Base-by-base conservation (phyloP, 2,329 filamentous ascomycete genomes). In the Corinectria fuckeliana region DNA sequence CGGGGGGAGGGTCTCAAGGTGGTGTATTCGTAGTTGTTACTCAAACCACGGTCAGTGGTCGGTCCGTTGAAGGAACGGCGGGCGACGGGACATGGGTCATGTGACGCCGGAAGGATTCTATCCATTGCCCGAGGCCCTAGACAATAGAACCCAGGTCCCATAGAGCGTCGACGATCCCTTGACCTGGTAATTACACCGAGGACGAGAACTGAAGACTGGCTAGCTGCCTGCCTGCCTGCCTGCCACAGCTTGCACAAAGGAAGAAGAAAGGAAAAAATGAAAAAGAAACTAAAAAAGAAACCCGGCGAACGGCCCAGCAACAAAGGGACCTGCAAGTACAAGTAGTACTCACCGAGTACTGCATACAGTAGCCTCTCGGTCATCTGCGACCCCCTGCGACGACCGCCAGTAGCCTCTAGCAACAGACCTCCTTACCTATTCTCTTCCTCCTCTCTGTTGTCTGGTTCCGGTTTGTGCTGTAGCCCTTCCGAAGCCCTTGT, bases 401-500 rank as follows among this genome's bases (percentile, higher is more conserved):
- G 8, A 44, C 39, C 34, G 14, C 50, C 39, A 39, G 28, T 39
- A 44, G 41, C 9, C 21, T 26, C 18, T 21, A 9, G n/a, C 41
- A 44, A 36, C 14, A 8, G n/a, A n/a, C 16, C 13, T 14, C 16
- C 41, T 14, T 14, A 16, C 13, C 14, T 10, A 23, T n/a, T 14
- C 23, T 14, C 41, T 44, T 44, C 23, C 6, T 18, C 14, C 6
- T 52, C 18, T n/a, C n/a, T 47, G 28, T 28, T 26, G 8, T 36
- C 38, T 14, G 5, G 25, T 47, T 36, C n/a, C 47, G 38, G 34
- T 23, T 41, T 21, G 18, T 34, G 10, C 41, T 36, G 6, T 10
- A 20, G 38, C 28, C 18, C 23, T 58, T 45, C 55, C 34, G 42
- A 48, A 42, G 42, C 42, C 56, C 56, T 44, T 49, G 49, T 49